phyloP scores from a whole-genome alignment of 1,139 yeast genomes.

The Lodderomyces theae region DNA sequence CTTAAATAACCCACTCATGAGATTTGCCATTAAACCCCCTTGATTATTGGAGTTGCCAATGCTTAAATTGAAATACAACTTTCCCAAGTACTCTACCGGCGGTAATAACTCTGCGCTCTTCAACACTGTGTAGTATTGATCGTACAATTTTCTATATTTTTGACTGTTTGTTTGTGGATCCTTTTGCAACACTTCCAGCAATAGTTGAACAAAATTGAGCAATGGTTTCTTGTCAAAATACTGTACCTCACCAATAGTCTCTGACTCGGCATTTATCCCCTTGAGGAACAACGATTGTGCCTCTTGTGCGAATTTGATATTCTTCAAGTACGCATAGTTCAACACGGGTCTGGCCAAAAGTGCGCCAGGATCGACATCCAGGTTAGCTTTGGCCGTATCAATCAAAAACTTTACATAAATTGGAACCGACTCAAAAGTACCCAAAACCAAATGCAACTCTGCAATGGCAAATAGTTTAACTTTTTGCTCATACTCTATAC shows the following conservation, averaged over 20 bases:
- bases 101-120: slow-evolving; percentile 29
- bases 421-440: slow-evolving; percentile 58
- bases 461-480: slow-evolving; percentile 39
- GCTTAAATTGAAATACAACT: slow-evolving; percentile 36
- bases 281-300: slow-evolving; percentile 40
- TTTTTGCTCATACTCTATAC: slow-evolving; percentile 18
- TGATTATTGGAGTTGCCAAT: slow-evolving; percentile 57
- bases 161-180: slow-evolving; percentile 43
- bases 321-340: slow-evolving; percentile 65
- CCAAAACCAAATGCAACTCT: slow-evolving; percentile 63
- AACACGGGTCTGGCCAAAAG: slow-evolving; percentile 63
- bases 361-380: slow-evolving; percentile 43
- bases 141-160: slow-evolving; percentile 54
- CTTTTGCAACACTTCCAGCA: slow-evolving; percentile 61
- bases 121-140: slow-evolving; percentile 34
- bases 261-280: slow-evolving; percentile 16
- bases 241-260: slow-evolving; percentile 15
- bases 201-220: slow-evolving; percentile 67
- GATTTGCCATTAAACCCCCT: slow-evolving; percentile 70
- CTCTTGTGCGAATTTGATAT: slow-evolving; percentile 56
- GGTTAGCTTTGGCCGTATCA: slow-evolving; percentile 32
- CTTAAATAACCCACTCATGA: slow-evolving; percentile 78
- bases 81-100: slow-evolving; percentile 50
- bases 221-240: slow-evolving; percentile 33
- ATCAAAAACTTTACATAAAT: slow-evolving; percentile 53